Base-by-base conservation (phyloP, 768 basidiomycete genomes). In the Piloderma croceum region DNA sequence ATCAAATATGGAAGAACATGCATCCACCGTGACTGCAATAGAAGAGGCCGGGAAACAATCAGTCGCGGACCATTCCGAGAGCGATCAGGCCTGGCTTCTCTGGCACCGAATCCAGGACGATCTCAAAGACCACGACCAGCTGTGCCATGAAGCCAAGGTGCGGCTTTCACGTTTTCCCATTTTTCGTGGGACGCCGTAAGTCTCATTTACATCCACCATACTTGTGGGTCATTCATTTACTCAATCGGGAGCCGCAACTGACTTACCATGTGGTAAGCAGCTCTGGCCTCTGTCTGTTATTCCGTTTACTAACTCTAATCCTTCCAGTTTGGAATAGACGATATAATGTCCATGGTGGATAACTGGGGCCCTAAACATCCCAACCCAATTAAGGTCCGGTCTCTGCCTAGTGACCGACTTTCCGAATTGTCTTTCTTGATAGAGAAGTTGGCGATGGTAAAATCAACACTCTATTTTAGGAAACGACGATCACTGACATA, bases 381-480 rank as follows among this genome's bases (percentile, higher is more conserved):
- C 2, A 13, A 41, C 25, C 47, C 47, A n/a, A 23, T 50, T 4
- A 36, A 33, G 1, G 6, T 43, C 6, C 27, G 38, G 11, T 19
- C 21, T 11, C 31, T 46, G 3, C 31, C 45, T 3, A 11, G 6
- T 0, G 39, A 41, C 1, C 27, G 31, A 12, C 18, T 49, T 6
- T 34, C 41, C 20, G 10, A 46, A 2, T 12, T 53, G 10, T 24
- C 43, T 6, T 48, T 53, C 20, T 32, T 50, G 4, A 44, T 48
- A 27, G 51, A 24, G 51, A 46, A 11, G 48, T 53, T 10, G 51
- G 51, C 10, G 49, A 53, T 21, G 51, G 51, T 53, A 36, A 3
- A 3, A 24, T 7, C 3, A 10, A 11, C 21, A 20, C 9, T 7
- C 7, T 10, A 15, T n/a, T 13, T 24, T n/a, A 6, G 3, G 24